Conservation (phyloP, 108 stramenopile genomes). For the Discostella stelligeroides region DNA sequence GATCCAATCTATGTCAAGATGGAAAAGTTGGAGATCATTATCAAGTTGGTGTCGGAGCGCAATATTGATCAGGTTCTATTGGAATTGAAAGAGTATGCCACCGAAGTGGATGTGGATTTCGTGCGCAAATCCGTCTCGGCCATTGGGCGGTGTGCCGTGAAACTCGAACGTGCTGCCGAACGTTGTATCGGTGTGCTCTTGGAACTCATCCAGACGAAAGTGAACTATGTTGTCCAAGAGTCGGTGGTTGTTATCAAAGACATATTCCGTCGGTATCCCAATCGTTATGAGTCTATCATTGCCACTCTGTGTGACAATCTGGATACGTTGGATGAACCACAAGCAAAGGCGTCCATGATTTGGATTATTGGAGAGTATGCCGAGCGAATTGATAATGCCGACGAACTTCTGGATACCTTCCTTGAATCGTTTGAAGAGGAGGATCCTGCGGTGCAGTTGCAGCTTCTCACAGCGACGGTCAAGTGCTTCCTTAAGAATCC, state of each 20-base stretch:
- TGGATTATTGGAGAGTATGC: conserved; percentile 99
- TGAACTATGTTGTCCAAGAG: conserved; percentile 99
- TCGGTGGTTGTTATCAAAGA: conserved; percentile 99
- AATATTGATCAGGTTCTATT: conserved; percentile 98
- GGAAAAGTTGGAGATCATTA: conserved; percentile 99
- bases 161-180: conserved; percentile 98
- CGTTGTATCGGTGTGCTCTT: conserved; percentile 98
- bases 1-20: conserved; percentile 99
- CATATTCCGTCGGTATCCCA: conserved; percentile 99
- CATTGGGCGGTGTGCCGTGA: conserved; percentile 98
- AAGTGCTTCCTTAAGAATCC: conserved; percentile 99
- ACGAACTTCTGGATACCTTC: conserved; percentile 97
- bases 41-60: conserved; percentile 94
- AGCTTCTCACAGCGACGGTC: conserved; percentile 97
- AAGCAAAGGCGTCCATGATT: conserved; percentile 98
- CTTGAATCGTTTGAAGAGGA: conserved; percentile 97
- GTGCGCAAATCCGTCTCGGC: conserved; percentile 97
- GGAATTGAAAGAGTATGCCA: conserved; percentile 98
- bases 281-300: conserved; percentile 98
- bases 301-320: conserved; percentile 98
- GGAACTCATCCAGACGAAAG: conserved; percentile 98
- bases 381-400: conserved; percentile 99
- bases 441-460: conserved; percentile 95
- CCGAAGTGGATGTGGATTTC: conserved; percentile 99
- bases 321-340: conserved; percentile 98